Percentiles rank a stretch among this genome's conserved stretches.
Conservation (phyloP, 2,329 filamentous ascomycete genomes). For the Claviceps purpurea region DNA sequence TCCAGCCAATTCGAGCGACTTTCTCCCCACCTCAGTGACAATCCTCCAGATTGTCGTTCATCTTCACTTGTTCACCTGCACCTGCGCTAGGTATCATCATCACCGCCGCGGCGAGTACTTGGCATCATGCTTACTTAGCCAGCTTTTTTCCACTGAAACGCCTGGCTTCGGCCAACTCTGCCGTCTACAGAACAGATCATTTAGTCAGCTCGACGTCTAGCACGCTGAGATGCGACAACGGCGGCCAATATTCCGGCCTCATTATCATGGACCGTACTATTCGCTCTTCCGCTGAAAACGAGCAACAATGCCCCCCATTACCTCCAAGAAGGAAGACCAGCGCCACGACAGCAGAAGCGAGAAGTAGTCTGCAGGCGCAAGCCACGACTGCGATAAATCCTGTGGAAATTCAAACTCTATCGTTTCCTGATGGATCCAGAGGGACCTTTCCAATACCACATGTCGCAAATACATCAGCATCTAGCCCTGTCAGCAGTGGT, state of each 20-base stretch:
- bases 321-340: constrained; percentile 35
- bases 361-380: constrained; percentile 37
- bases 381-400: constrained; percentile 78
- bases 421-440: constrained; percentile 54
- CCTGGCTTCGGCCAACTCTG: not conserved
- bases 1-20: no score
- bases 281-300: constrained; percentile 15
- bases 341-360: constrained; percentile 21
- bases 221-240: constrained; percentile 17
- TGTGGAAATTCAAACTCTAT: constrained; percentile 65
- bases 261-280: constrained; percentile 17
- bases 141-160: not conserved
- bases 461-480: constrained; percentile 18
- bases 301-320: constrained; percentile 39
- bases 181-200: not conserved
- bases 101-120: not conserved
- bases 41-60: no score
- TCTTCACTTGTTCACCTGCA: not conserved
- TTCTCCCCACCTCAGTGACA: not conserved
- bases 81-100: not conserved
- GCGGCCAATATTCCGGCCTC: constrained; percentile 5
- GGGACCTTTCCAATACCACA: constrained; percentile 42
- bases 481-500: constrained; percentile 27
- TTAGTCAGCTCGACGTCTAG: not conserved
- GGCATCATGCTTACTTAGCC: not conserved